Evolutionary conservation across 148 eudicot species (phyloP).

Genomic region (Cornus suecica): DNA sequence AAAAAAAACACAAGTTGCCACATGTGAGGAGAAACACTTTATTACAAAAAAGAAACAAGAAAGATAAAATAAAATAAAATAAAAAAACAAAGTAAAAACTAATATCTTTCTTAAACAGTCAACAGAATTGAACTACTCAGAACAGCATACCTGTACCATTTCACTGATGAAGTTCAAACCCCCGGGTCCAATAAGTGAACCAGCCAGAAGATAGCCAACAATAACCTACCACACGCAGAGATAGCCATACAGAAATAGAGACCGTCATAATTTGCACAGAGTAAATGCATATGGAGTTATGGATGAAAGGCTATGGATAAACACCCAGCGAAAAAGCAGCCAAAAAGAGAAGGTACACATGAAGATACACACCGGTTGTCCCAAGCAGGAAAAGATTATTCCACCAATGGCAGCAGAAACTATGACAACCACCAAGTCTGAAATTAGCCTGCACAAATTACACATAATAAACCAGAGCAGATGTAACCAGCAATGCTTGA

Average conservation of each 20-base stretch:
- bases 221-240: slow-evolving; percentile 59
- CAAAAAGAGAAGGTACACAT: slow-evolving; percentile 7
- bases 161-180: slow-evolving; percentile 89
- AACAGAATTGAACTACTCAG: neutral
- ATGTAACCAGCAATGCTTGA: slow-evolving; percentile 9
- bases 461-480: slow-evolving; percentile 12
- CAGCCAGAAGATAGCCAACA: slow-evolving; percentile 98
- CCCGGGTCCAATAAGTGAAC: slow-evolving; percentile 95
- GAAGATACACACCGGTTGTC: slow-evolving; percentile 77
- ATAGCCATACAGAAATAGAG: slow-evolving; percentile 3
- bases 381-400: slow-evolving; percentile 83
- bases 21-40: neutral
- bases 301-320: neutral
- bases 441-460: slow-evolving; percentile 64
- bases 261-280: neutral
- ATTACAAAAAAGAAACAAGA: neutral
- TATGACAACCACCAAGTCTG: slow-evolving; percentile 87
- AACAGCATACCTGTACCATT: slow-evolving; percentile 84
- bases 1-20: neutral
- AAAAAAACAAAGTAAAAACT: too few relatives aligned
- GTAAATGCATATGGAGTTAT: too few relatives aligned
- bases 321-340: neutral
- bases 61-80: too few relatives aligned
- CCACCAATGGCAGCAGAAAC: slow-evolving; percentile 99
- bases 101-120: neutral